A percentile compares a stretch with the other conserved stretches of the same genome.
Evolutionary conservation across 108 stramenopile species (phyloP).

Genomic region (Tribonema minus): DNA sequence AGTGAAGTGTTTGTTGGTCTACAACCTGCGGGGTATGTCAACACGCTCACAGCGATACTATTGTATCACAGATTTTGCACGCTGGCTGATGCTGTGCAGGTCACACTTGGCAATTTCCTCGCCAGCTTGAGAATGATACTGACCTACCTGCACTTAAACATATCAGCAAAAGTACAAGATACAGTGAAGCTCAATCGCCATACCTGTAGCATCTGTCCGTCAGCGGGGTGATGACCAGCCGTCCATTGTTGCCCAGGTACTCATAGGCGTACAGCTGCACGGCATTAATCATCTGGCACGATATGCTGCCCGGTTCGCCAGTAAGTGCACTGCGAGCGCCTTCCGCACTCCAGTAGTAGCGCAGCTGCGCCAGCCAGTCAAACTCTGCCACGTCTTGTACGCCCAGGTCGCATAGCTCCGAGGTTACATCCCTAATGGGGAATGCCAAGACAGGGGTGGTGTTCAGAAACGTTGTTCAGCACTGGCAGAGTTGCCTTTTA

Average conservation of each 20-base stretch:
- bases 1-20: too few species aligned
- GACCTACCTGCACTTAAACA: too few species aligned
- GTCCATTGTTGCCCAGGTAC: slow-evolving; percentile 66
- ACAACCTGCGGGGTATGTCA: too few species aligned
- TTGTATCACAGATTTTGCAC: too few species aligned
- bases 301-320: slow-evolving; percentile 54
- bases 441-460: slow-evolving; percentile 65
- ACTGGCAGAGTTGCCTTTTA: too few species aligned
- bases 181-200: too few species aligned
- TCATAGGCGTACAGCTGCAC: slow-evolving; percentile 62
- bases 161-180: too few species aligned
- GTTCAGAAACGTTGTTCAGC: slow-evolving; percentile 51
- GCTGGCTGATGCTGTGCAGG: too few species aligned
- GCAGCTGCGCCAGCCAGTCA: slow-evolving; percentile 67
- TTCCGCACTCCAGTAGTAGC: slow-evolving; percentile 60
- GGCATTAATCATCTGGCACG: slow-evolving; percentile 64
- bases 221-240: slow-evolving; percentile 68
- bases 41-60: too few species aligned
- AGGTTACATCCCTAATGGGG: slow-evolving; percentile 56
- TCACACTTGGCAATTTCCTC: too few species aligned
- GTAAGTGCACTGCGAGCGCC: slow-evolving; percentile 47
- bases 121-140: too few species aligned
- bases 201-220: slow-evolving; percentile 53
- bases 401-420: slow-evolving; percentile 7
- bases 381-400: slow-evolving; percentile 52